Conservation (phyloP, 1,284 basidiomycete species). For the Anthracocystis setariae region DNA sequence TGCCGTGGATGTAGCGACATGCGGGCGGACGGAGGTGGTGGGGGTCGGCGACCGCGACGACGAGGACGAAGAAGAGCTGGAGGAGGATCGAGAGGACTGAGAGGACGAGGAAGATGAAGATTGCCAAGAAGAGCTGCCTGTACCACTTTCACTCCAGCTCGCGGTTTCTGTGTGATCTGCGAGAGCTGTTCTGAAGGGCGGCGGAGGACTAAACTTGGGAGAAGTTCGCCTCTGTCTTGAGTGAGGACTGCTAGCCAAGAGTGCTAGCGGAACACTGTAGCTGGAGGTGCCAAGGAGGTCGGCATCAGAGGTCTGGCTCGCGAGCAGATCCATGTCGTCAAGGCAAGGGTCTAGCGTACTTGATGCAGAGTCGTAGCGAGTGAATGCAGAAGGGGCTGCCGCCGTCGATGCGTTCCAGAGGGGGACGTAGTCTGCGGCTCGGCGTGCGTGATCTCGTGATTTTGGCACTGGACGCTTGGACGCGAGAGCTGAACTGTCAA, state of each 20-base stretch:
- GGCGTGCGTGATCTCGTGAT: background rate
- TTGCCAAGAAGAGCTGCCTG: constrained; percentile 15
- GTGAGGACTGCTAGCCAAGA: constrained; percentile 4
- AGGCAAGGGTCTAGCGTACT: constrained; percentile 9
- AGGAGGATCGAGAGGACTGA: constrained; percentile 22
- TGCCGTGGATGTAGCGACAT: constrained; percentile 29
- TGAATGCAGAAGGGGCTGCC: background rate
- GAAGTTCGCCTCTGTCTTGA: background rate
- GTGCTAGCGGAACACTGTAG: constrained; percentile 17
- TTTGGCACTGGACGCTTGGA: background rate
- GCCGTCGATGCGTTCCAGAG: constrained; percentile 26
- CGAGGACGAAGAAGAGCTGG: constrained; percentile 28
- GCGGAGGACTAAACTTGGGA: background rate
- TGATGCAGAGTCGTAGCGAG: background rate
- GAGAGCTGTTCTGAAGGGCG: background rate
- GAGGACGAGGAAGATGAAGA: constrained; percentile 23
- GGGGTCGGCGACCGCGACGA: constrained; percentile 33
- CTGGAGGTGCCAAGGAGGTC: background rate
- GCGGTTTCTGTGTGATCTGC: background rate
- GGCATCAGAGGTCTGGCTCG: constrained; percentile 1
- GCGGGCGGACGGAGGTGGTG: constrained; percentile 23
- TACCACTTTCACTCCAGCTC: constrained; percentile 11
- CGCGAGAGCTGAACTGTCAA: constrained; percentile 4
- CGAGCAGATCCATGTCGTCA: constrained; percentile 4
- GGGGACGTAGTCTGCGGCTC: constrained; percentile 21